Base-by-base conservation (phyloP, 108 stramenopile species). In the Hondaea fermentalgiana region DNA sequence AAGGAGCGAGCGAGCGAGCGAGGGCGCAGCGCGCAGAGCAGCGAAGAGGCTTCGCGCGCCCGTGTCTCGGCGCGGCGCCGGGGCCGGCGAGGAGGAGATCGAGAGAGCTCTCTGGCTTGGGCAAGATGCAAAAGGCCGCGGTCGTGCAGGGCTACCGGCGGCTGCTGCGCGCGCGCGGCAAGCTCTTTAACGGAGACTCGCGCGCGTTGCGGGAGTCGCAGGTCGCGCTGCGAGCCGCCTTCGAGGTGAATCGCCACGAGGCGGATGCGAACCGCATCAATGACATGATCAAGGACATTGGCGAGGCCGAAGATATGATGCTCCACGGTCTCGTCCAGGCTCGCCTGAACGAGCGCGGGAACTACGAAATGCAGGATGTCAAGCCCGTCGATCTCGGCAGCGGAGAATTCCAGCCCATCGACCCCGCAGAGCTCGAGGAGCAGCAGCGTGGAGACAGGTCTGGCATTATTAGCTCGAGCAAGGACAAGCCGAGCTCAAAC, bases 271-370 rank as follows among this genome's bases (percentile, higher is more conserved):
- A 12, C 49, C 19, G 28, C 49, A 83, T 83, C 76, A 53, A 47
- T 12, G 49, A 53, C 10, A 83, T 83, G 76, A 43, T 83, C 76
- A 83, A 83, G 76, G 76, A 23, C n/a, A 53, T 53, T 17, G 76
- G 49, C 25, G 76, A 83, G 28, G 76, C 51, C 25, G 76, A 83
- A 23, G 76, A 83, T 45, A 83, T 83, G 76, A 83, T 83, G 76
- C n/a, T 47, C 23, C 45, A 47, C 76, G 51, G 76, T 45, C 51
- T 83, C 25, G 76, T 83, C 23, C 76, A 83, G 51, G 76, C 49
- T 6, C 45, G 51, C 25, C 76, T 55, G 43, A 83, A 83, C 23
- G 49, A 83, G 4, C 12, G 76, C 12, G 76, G 76, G 0, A 83
- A 83, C 51, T 83, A 21, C 76, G 76, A 83, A 23, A 45, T 83